These are phyloP conservation scores for Chytridiales sp. DNA, from an alignment of 371 early-diverging fungal species.

Conservation along the genomic window DNA sequence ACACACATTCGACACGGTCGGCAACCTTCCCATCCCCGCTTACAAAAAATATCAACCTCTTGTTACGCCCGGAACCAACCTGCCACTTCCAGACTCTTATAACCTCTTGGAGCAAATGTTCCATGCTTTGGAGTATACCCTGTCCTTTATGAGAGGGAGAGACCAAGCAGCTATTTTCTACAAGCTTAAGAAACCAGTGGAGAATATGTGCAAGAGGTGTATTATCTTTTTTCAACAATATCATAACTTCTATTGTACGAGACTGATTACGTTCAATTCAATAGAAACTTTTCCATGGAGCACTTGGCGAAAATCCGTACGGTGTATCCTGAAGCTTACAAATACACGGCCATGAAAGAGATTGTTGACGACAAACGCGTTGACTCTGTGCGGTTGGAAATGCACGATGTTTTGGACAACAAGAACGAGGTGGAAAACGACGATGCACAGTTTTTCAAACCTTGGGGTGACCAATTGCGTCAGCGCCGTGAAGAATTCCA, in stretches of 20 bases:
- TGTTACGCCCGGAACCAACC: too few relatives aligned
- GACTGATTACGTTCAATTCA: too few relatives aligned
- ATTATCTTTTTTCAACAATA: conserved; percentile 1
- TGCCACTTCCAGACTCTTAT: conserved; percentile 3
- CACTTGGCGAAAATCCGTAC: conserved; percentile 23
- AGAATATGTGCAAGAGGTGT: conserved; percentile 19
- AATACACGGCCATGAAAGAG: conserved; percentile 6
- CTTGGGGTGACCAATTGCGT: conserved; percentile 16
- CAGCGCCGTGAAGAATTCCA: conserved; percentile 14
- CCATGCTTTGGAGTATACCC: conserved; percentile 9
- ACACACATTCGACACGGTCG: too few relatives aligned
- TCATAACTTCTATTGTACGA: background rate
- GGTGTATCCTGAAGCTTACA: conserved; percentile 23
- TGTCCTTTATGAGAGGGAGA: conserved; percentile 6
- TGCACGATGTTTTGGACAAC: background rate
- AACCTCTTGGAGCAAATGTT: conserved; percentile 10
- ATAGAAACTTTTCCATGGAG: conserved; percentile 19
- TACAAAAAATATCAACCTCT: too few relatives aligned
- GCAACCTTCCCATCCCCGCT: too few relatives aligned
- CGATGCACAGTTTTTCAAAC: background rate
- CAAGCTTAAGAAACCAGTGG: conserved; percentile 22
- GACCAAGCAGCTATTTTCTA: conserved; percentile 13
- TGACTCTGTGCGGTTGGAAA: conserved; percentile 17
- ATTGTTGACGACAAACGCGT: conserved; percentile 18
- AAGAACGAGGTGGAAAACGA: background rate